A percentile compares a stretch with the other conserved stretches of the same genome.
Conservation (phyloP, 2,329 filamentous ascomycete species). For the Penicillium sp. region DNA sequence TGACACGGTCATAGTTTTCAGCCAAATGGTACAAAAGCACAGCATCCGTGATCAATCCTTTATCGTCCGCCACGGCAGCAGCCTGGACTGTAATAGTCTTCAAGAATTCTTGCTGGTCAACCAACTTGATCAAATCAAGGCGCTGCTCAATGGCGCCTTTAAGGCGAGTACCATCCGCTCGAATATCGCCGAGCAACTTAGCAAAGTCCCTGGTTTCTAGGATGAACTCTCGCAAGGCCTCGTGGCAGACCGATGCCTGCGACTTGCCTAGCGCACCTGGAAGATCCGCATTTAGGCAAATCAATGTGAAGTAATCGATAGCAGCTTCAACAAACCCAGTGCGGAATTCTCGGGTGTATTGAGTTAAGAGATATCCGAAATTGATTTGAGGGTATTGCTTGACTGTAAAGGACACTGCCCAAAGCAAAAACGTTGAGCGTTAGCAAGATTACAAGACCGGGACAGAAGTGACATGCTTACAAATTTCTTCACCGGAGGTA, state of each 20-base stretch:
- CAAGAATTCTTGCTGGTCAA: slow-evolving; percentile 79
- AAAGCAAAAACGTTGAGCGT: background rate
- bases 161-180: slow-evolving; percentile 78
- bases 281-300: slow-evolving; percentile 87
- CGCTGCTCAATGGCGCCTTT: slow-evolving; percentile 85
- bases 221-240: slow-evolving; percentile 88
- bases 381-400: slow-evolving; percentile 73
- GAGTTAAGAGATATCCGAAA: slow-evolving; percentile 88
- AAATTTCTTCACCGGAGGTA: slow-evolving; percentile 67
- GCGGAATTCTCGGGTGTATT: slow-evolving; percentile 95
- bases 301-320: slow-evolving; percentile 86
- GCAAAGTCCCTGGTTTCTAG: slow-evolving; percentile 97
- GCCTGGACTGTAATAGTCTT: slow-evolving; percentile 90
- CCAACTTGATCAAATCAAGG: slow-evolving; percentile 74
- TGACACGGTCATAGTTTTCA: slow-evolving; percentile 92
- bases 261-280: slow-evolving; percentile 70
- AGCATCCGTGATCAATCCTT: slow-evolving; percentile 87
- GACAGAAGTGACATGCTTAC: slow-evolving; percentile 42
- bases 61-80: slow-evolving; percentile 88
- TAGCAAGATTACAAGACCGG: slow-evolving; percentile 7
- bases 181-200: slow-evolving; percentile 86
- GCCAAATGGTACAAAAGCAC: slow-evolving; percentile 93
- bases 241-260: slow-evolving; percentile 81
- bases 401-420: slow-evolving; percentile 54
- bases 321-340: slow-evolving; percentile 85